Conservation (phyloP, 1,139 yeast species). For the Magnusiomyces suaveolens region DNA sequence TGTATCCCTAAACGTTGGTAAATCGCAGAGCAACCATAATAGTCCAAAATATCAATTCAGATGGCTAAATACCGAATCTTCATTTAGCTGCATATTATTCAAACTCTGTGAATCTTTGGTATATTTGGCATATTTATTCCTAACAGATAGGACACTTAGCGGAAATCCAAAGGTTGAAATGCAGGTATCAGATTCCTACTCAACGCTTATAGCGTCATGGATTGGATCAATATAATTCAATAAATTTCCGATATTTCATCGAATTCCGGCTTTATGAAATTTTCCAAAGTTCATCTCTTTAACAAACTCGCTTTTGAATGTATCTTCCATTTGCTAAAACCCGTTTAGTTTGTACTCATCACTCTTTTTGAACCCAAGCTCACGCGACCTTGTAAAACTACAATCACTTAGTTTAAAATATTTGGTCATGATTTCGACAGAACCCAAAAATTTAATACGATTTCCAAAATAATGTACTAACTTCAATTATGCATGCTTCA, state of each 20-base stretch:
- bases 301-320: slow-evolving; percentile 38
- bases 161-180: slow-evolving; percentile 47
- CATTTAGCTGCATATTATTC: slow-evolving; percentile 50
- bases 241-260: too few relatives aligned
- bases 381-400: slow-evolving; percentile 64
- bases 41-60: slow-evolving; percentile 47
- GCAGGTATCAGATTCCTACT: slow-evolving; percentile 41
- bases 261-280: too few relatives aligned
- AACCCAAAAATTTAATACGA: slow-evolving; percentile 18
- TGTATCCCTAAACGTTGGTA: slow-evolving; percentile 60
- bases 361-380: slow-evolving; percentile 80
- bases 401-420: slow-evolving; percentile 10
- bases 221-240: slow-evolving; percentile 36
- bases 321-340: slow-evolving; percentile 50
- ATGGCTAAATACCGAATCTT: slow-evolving; percentile 43
- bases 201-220: slow-evolving; percentile 37
- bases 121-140: slow-evolving; percentile 29
- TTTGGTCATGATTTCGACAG: slow-evolving; percentile 9
- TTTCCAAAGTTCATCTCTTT: slow-evolving; percentile 39
- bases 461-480: slow-evolving; percentile 28
- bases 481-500: too few relatives aligned
- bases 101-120: slow-evolving; percentile 64
- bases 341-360: slow-evolving; percentile 49
- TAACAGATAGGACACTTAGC: slow-evolving; percentile 27
- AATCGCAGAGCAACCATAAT: slow-evolving; percentile 55